These are phyloP conservation scores for Debaryomyces prosopidis DNA, from an alignment of 805 yeast genomes.

Conservation along the genomic window DNA sequence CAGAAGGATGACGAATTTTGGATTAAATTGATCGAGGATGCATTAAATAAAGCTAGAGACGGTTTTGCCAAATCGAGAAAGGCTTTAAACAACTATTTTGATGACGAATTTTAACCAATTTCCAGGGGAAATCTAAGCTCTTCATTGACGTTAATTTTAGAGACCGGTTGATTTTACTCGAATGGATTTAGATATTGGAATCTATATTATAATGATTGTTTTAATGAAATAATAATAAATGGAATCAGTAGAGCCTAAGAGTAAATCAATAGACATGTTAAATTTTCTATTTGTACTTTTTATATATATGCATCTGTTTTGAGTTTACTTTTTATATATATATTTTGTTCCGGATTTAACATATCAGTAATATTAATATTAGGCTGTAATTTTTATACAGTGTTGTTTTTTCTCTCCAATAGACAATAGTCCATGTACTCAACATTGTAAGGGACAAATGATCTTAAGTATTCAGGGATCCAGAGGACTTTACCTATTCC, in stretches of 20 bases:
- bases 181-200: no score
- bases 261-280: no score
- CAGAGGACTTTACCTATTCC: conserved; percentile 58
- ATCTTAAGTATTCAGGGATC: conserved; percentile 40
- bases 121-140: no score
- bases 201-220: no score
- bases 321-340: no score
- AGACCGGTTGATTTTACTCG: no score
- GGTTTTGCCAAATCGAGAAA: conserved; percentile 52
- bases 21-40: conserved; percentile 50
- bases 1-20: conserved; percentile 34
- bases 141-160: no score
- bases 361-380: background rate
- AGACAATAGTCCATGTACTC: conserved; percentile 55
- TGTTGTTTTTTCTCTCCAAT: conserved; percentile 18
- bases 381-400: background rate
- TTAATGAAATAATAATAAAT: no score
- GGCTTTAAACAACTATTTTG: conserved; percentile 55
- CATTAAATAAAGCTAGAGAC: conserved; percentile 50
- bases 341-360: background rate
- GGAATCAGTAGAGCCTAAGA: no score
- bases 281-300: no score
- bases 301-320: no score
- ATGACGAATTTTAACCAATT: conserved; percentile 19
- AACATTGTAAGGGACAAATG: conserved; percentile 31